These are phyloP conservation scores for Metroxylon sagu DNA, from an alignment of 176 grass and related monocot species.

Conservation along the genomic window DNA sequence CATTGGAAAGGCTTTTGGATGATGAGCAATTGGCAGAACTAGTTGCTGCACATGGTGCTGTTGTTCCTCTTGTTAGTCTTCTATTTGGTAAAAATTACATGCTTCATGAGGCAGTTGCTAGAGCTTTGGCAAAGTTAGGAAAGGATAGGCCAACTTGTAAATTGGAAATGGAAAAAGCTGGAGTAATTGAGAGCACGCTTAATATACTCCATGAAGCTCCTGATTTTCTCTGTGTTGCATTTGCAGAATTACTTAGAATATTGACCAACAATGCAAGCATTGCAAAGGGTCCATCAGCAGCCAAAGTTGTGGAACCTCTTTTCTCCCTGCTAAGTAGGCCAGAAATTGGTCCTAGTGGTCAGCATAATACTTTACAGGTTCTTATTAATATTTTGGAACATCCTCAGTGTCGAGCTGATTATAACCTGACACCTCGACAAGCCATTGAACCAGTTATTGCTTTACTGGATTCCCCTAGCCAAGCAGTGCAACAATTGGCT, in stretches of 20 bases:
- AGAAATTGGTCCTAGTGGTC: conserved; percentile 79
- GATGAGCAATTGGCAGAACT: conserved; percentile 90
- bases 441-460: conserved; percentile 84
- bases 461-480: conserved; percentile 76
- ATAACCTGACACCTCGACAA: conserved; percentile 70
- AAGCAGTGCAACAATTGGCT: conserved; percentile 90
- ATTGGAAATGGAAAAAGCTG: conserved; percentile 96
- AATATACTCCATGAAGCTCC: conserved; percentile 91
- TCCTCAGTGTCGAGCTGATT: conserved; percentile 80
- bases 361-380: conserved; percentile 96
- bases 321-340: conserved; percentile 77
- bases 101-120: conserved; percentile 85
- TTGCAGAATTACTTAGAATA: conserved; percentile 93
- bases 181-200: conserved; percentile 92
- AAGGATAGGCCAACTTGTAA: conserved; percentile 92
- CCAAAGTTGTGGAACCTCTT: conserved; percentile 89
- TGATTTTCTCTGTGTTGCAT: conserved; percentile 84
- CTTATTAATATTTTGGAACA: conserved; percentile 99
- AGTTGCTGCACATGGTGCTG: conserved; percentile 78
- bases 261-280: conserved; percentile 97
- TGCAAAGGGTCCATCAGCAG: conserved; percentile 91
- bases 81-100: conserved; percentile 84
- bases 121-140: conserved; percentile 89
- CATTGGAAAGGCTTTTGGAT: conserved; percentile 93
- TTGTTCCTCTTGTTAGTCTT: conserved; percentile 86